A percentile compares a stretch with the other conserved stretches of the same genome.
Evolutionary conservation across 1,284 basidiomycete genomes (phyloP).

Genomic region (Austropuccinia psidii): DNA sequence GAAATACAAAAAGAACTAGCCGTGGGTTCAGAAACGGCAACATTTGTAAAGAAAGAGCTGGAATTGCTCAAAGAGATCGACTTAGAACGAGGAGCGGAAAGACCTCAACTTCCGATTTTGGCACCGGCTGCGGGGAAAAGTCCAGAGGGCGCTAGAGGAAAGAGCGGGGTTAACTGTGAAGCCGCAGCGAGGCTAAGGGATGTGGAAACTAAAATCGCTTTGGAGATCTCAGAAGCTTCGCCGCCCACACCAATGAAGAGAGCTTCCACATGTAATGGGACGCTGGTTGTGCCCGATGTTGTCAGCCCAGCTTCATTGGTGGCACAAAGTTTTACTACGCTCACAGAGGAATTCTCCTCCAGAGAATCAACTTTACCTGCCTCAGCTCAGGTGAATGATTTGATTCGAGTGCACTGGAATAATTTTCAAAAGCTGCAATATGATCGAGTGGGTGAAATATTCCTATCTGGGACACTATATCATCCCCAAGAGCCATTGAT

Average conservation of each 20-base stretch:
- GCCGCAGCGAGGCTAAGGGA: not conserved
- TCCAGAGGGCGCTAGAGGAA: not conserved
- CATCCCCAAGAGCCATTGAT: constrained; percentile 9
- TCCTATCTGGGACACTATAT: constrained; percentile 12
- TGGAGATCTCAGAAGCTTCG: not conserved
- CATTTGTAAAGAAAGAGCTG: not conserved
- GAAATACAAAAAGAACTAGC: constrained; percentile 41
- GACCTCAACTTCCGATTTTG: not conserved
- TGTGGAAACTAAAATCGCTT: constrained; percentile 7
- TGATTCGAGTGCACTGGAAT: constrained; percentile 1
- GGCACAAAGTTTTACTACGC: not conserved
- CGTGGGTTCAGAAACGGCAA: not conserved
- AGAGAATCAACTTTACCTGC: not conserved
- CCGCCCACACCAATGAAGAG: too few relatives aligned
- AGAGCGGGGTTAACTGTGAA: not conserved
- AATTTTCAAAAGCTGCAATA: constrained; percentile 13
- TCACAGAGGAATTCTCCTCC: not conserved
- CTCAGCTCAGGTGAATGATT: not conserved
- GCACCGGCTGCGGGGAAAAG: not conserved
- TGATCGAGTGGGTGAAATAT: not conserved
- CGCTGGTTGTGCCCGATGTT: too few relatives aligned
- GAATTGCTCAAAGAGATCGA: constrained; percentile 12
- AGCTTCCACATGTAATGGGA: too few relatives aligned
- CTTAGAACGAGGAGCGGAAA: not conserved
- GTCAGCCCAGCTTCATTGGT: too few relatives aligned